These are phyloP conservation scores for Amaranthus hypochondriacus DNA, from an alignment of 148 eudicot species.

Conservation along the genomic window DNA sequence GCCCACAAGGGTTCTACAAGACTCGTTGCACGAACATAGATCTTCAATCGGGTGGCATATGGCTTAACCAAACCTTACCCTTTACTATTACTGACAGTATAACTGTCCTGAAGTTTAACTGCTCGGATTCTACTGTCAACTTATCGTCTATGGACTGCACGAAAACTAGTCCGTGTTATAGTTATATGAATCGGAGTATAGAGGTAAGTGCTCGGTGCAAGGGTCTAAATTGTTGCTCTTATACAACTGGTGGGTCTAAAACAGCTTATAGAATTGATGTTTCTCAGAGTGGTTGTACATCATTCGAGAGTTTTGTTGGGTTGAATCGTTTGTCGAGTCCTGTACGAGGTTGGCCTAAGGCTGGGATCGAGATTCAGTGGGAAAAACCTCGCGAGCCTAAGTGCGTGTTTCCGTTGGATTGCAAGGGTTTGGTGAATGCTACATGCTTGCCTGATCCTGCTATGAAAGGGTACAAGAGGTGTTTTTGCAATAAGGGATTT, in stretches of 20 bases:
- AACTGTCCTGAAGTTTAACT: slow-evolving; percentile 38
- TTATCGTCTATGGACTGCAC: slow-evolving; percentile 47
- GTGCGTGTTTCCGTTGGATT: slow-evolving; percentile 28
- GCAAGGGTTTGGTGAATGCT: slow-evolving; percentile 29
- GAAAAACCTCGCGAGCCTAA: slow-evolving; percentile 35
- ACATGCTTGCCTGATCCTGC: slow-evolving; percentile 34
- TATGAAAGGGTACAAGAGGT: slow-evolving; percentile 31
- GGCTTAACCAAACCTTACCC: slow-evolving; percentile 31
- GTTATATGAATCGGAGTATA: slow-evolving; percentile 23
- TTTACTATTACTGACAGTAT: slow-evolving; percentile 44
- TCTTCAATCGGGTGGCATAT: slow-evolving; percentile 19
- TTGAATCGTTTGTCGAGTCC: slow-evolving; percentile 30
- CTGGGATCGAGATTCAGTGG: slow-evolving; percentile 53
- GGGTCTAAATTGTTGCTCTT: slow-evolving; percentile 26
- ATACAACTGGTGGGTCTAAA: slow-evolving; percentile 52
- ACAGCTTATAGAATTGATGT: slow-evolving; percentile 39
- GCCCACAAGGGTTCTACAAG: slow-evolving; percentile 5
- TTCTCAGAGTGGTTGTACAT: slow-evolving; percentile 31
- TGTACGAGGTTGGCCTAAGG: slow-evolving; percentile 40
- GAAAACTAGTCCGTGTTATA: slow-evolving; percentile 24
- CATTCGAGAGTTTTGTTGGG: slow-evolving; percentile 42
- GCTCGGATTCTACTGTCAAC: slow-evolving; percentile 26
- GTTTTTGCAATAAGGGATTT: slow-evolving; percentile 38
- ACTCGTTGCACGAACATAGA: slow-evolving; percentile 14
- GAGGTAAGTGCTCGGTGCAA: slow-evolving; percentile 23